Evolutionary conservation across 768 basidiomycete genomes (phyloP).

Genomic region (Pleurotus citrinopileatus): DNA sequence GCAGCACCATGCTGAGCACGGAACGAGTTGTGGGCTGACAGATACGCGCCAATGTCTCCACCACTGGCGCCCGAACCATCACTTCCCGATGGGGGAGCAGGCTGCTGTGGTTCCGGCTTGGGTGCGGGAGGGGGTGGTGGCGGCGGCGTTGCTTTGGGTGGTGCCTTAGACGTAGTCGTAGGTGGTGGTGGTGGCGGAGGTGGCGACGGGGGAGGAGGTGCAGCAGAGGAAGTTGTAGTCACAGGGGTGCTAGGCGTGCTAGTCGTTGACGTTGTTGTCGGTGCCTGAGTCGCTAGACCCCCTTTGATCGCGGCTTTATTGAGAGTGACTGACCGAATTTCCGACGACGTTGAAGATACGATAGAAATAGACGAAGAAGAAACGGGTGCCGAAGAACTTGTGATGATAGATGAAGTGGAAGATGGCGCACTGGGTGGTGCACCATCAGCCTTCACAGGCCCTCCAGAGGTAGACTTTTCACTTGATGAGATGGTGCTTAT

Average conservation of each 20-base stretch:
- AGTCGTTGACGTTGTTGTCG: conserved; percentile 15
- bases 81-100: conserved; percentile 9
- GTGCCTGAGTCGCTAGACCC: neutral
- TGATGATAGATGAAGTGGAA: conserved; percentile 6
- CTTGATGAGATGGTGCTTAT: conserved; percentile 2
- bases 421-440: conserved; percentile 10
- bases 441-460: conserved; percentile 7
- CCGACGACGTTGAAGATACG: conserved; percentile 1
- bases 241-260: conserved; percentile 13
- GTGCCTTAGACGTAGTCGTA: conserved; percentile 14
- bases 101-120: conserved; percentile 3
- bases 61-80: conserved; percentile 22
- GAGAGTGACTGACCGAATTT: conserved; percentile 17
- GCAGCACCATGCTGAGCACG: conserved; percentile 64
- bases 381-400: conserved; percentile 12
- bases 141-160: conserved; percentile 11
- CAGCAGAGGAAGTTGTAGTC: neutral
- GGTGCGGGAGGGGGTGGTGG: conserved; percentile 15
- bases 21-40: conserved; percentile 60
- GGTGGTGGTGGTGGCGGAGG: conserved; percentile 14
- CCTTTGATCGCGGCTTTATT: conserved; percentile 13
- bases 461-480: conserved; percentile 3
- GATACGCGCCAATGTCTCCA: conserved; percentile 50
- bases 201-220: conserved; percentile 10
- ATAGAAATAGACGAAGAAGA: conserved; percentile 8